These are phyloP conservation scores for Xylaria sp. DNA, from an alignment of 2,329 filamentous ascomycete species.

Conservation along the genomic window DNA sequence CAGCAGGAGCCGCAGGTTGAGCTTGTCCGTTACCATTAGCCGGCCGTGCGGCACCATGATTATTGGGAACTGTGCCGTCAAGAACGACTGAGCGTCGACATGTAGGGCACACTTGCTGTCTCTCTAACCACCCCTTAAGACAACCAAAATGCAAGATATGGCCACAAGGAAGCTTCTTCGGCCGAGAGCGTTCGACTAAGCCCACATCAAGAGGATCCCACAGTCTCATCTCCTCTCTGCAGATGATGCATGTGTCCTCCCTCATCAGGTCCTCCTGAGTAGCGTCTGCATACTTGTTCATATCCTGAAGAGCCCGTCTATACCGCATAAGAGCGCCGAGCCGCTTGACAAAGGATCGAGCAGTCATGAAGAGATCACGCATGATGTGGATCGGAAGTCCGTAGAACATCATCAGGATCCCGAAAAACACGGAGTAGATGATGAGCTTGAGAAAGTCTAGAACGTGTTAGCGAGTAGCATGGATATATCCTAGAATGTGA, in stretches of 20 bases:
- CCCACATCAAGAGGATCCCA: conserved; percentile 62
- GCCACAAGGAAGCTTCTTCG: conserved; percentile 94
- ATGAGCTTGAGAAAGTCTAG: conserved; percentile 83
- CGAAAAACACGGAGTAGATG: conserved; percentile 88
- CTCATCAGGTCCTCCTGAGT: conserved; percentile 76
- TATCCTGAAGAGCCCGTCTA: conserved; percentile 83
- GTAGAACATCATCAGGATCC: conserved; percentile 88
- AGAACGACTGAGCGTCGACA: conserved; percentile 81
- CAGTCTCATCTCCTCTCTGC: conserved; percentile 87
- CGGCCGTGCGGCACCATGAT: conserved; percentile 28
- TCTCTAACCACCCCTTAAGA: conserved; percentile 92
- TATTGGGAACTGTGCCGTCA: conserved; percentile 37
- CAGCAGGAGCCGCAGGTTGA: conserved; percentile 27
- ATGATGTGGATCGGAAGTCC: conserved; percentile 95
- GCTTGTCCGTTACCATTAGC: conserved; percentile 32
- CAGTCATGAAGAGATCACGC: conserved; percentile 89
- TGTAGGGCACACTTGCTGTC: conserved; percentile 94
- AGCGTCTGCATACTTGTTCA: conserved; percentile 91
- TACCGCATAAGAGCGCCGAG: conserved; percentile 87
- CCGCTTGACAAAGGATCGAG: conserved; percentile 83
- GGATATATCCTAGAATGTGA: not conserved
- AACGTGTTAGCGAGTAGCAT: conserved; percentile 16
- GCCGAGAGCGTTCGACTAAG: conserved; percentile 76
- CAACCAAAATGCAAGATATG: conserved; percentile 94
- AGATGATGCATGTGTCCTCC: conserved; percentile 96